Evolutionary conservation across 768 basidiomycete species (phyloP).

Genomic region (Xerocomellus chrysenteron): DNA sequence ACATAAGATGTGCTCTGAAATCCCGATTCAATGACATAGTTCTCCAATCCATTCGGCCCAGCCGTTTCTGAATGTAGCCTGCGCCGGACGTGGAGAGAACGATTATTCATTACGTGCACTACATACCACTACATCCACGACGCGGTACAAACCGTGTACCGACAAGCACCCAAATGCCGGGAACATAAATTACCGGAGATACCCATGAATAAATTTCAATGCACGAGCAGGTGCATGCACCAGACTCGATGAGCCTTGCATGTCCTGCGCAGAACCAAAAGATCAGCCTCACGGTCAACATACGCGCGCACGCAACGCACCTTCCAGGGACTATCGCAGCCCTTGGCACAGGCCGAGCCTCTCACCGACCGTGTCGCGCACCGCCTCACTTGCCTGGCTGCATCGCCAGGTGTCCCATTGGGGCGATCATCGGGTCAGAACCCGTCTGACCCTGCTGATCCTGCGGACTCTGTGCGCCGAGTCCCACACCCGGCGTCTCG

Average conservation of each 20-base stretch:
- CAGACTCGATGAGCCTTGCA: conserved; percentile 3
- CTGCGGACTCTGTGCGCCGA: conserved; percentile 6
- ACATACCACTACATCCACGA: not conserved
- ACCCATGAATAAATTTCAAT: not conserved
- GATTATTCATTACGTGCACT: conserved; percentile 7
- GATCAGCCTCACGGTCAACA: not conserved
- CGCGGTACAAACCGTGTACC: not conserved
- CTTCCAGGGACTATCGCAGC: conserved; percentile 4
- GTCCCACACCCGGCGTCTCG: conserved; percentile 10
- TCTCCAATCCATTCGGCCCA: too few relatives aligned
- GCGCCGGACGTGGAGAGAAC: too few relatives aligned
- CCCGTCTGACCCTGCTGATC: conserved; percentile 20
- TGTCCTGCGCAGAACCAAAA: conserved; percentile 3
- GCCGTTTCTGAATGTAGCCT: too few relatives aligned
- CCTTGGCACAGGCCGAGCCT: not conserved
- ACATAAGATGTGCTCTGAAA: too few relatives aligned
- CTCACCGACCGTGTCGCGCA: not conserved
- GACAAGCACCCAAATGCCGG: not conserved
- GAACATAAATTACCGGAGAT: conserved; percentile 17
- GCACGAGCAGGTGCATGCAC: not conserved
- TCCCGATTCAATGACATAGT: too few relatives aligned
- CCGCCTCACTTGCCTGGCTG: conserved; percentile 17
- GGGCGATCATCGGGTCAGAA: conserved; percentile 17
- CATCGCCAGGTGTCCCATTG: conserved; percentile 20
- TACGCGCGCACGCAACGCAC: conserved; percentile 4